These are phyloP conservation scores for Sextonia rubra DNA, from an alignment of 164 flowering plant genomes.

Conservation along the genomic window DNA sequence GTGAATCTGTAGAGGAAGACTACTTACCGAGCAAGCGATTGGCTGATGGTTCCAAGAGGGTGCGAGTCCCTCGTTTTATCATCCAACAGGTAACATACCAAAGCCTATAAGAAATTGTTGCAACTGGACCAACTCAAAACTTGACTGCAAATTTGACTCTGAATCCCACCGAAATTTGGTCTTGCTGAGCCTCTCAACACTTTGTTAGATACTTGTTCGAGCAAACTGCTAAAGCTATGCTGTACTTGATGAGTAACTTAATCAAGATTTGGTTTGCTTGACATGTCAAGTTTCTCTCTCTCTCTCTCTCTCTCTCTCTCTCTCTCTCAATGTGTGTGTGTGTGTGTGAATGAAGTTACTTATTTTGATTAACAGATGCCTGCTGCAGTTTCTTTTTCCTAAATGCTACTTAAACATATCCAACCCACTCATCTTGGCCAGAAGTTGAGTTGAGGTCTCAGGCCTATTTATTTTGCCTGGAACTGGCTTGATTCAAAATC, in stretches of 20 bases:
- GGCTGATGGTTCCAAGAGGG: slow-evolving; percentile 87
- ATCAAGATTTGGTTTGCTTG: no score
- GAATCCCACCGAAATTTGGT: no score
- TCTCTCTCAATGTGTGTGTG: no score
- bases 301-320: no score
- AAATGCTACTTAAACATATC: no score
- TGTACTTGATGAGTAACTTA: not conserved
- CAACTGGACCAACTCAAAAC: not conserved
- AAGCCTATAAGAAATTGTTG: not conserved
- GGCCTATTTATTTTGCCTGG: not conserved
- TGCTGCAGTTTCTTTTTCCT: no score
- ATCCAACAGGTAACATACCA: slow-evolving; percentile 36
- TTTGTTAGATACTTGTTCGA: no score
- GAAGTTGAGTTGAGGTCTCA: not conserved
- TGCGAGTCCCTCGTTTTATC: slow-evolving; percentile 51
- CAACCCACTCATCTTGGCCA: not conserved
- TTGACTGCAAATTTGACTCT: no score
- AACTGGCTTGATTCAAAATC: not conserved
- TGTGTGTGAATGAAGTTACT: no score
- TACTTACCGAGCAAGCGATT: slow-evolving; percentile 50
- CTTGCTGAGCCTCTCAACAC: not conserved
- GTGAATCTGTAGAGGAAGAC: slow-evolving; percentile 30
- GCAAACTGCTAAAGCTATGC: not conserved
- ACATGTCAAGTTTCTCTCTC: no score
- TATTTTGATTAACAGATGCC: no score